Evolutionary conservation across 2,329 filamentous ascomycete genomes (phyloP), one percentile per base, ranked within the genome.

Genomic region (Aspergillus udagawae): DNA sequence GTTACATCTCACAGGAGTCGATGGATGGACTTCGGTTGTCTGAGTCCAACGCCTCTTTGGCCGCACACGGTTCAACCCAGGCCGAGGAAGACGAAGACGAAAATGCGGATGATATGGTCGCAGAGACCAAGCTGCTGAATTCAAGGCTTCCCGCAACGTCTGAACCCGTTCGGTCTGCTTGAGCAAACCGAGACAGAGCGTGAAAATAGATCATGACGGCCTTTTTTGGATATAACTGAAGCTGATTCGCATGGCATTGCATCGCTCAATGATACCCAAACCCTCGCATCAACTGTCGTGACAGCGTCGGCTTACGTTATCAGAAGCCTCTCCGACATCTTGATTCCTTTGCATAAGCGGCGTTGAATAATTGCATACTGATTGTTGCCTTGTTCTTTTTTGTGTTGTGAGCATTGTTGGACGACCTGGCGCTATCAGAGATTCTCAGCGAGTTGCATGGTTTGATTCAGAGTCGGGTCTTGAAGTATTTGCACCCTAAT

Each of bases 21-120:
- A 77, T 80, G 12, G 81, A 84, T 49, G 74, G 82, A 17, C 71
- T 68, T 3, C 68, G 72, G 21, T 63, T 81, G 54, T 73, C 72
- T 8, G 79, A 80, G 27, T 82, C 81, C 1, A 74, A 69, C 6
- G 28, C 66, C 12, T 67, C 67, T 29, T 67, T 23, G 5, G 44
- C 65, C 4, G 63, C 64, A 7, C 70, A 83, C 4, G 80, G 80
- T 23, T 68, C 73, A 27, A 63, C 67, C 42, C 48, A 65, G 21
- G 61, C 47, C 8, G 69, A 65, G 10, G 69, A 70, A 1, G 70
- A 70, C 17, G 65, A 63, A 1, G 51, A 69, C 14, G 66, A 63
- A 1, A 47, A 52, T 41, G 25, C 49, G 10, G 52, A 54, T 10
- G 47, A 59, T n/a, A 53, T 52, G 56, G 10, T 27, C 7, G 45